Percentiles rank a stretch among this genome's conserved stretches.
phyloP scores from a whole-genome alignment of 805 yeast genomes.

The Tetrapisispora fleetii region DNA sequence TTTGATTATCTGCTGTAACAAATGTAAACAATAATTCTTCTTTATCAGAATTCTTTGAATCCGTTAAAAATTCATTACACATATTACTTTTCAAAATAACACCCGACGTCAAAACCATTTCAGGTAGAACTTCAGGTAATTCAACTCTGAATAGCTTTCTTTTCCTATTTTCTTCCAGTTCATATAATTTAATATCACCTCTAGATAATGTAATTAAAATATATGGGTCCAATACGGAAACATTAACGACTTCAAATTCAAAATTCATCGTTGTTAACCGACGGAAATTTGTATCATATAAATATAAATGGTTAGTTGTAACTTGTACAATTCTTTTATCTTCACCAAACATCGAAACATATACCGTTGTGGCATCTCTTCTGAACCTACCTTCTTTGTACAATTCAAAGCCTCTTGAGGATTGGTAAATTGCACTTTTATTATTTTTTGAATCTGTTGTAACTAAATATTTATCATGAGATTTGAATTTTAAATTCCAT shows the following conservation, averaged over 20 bases:
- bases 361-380: conserved; percentile 52
- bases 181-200: conserved; percentile 60
- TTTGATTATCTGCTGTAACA: conserved; percentile 69
- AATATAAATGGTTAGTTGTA: conserved; percentile 51
- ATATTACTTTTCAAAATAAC: conserved; percentile 45
- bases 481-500: conserved; percentile 51
- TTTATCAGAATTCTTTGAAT: conserved; percentile 15
- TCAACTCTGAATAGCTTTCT: conserved; percentile 29
- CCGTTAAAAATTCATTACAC: conserved; percentile 33
- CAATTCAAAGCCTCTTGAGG: conserved; percentile 51
- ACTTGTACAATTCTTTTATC: conserved; percentile 62
- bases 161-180: conserved; percentile 30
- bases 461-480: conserved; percentile 48
- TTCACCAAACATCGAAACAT: conserved; percentile 49
- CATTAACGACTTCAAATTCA: conserved; percentile 55
- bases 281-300: conserved; percentile 55
- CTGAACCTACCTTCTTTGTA: conserved; percentile 54
- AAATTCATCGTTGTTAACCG: conserved; percentile 40
- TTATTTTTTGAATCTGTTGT: conserved; percentile 59
- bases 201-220: conserved; percentile 53
- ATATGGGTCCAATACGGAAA: conserved; percentile 52
- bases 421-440: conserved; percentile 60
- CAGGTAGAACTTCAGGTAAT: conserved; percentile 30
- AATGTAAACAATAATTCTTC: conserved; percentile 43
- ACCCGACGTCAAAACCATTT: conserved; percentile 58